Percentiles rank a stretch among this genome's conserved stretches.
These are phyloP conservation scores for Stephania yunnanensis DNA, from an alignment of 164 flowering plant genomes.

Conservation along the genomic window DNA sequence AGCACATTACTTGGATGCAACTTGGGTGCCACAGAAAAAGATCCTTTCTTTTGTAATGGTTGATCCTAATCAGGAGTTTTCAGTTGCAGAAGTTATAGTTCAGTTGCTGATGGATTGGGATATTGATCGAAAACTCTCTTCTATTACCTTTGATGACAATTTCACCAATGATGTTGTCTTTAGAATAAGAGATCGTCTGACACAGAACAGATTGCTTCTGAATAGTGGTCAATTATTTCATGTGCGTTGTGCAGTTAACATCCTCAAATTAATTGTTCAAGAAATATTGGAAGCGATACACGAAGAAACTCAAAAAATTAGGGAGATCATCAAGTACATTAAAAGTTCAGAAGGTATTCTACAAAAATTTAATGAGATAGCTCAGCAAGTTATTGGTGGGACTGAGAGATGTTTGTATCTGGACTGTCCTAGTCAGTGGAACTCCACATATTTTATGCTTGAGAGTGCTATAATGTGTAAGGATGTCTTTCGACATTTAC, in stretches of 20 bases:
- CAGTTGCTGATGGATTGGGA: slow-evolving; percentile 66
- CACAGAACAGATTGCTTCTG: slow-evolving; percentile 39
- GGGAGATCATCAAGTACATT: slow-evolving; percentile 47
- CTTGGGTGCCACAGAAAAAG: slow-evolving; percentile 60
- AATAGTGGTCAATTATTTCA: slow-evolving; percentile 52
- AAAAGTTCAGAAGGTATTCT: slow-evolving; percentile 45
- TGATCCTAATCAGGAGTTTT: slow-evolving; percentile 50
- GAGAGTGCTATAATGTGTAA: slow-evolving; percentile 46
- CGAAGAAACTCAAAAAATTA: slow-evolving; percentile 44
- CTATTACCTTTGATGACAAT: slow-evolving; percentile 52
- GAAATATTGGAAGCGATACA: slow-evolving; percentile 45
- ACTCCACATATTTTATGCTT: slow-evolving; percentile 58
- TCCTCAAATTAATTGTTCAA: slow-evolving; percentile 44
- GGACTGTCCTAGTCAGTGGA: slow-evolving; percentile 51
- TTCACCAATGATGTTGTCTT: slow-evolving; percentile 36
- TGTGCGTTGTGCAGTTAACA: slow-evolving; percentile 44
- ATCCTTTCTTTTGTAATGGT: slow-evolving; percentile 54
- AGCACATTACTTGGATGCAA: slow-evolving; percentile 61
- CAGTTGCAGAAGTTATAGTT: slow-evolving; percentile 46
- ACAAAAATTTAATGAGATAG: slow-evolving; percentile 50
- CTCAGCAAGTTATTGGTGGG: slow-evolving; percentile 34
- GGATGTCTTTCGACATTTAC: slow-evolving; percentile 42
- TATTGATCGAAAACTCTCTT: slow-evolving; percentile 56
- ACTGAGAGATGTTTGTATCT: slow-evolving; percentile 36
- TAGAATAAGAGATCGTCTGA: slow-evolving; percentile 48